Base-by-base conservation (phyloP, 306 rosid species). In the Prunus mira region DNA sequence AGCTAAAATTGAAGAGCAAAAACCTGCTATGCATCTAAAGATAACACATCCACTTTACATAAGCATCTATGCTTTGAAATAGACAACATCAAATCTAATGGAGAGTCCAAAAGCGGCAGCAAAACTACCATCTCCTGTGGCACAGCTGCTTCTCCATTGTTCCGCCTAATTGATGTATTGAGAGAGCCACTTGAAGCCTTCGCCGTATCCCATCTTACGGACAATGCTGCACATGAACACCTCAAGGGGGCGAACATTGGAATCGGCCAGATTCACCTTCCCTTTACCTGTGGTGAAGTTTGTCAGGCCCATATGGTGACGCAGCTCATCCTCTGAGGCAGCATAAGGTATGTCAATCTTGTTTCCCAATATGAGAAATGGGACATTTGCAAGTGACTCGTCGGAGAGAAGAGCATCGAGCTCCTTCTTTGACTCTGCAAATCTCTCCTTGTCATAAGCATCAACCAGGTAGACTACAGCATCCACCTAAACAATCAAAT, bases 161-260 rank as follows among this genome's bases (percentile, higher is more conserved):
- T 58, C 67, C 65, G 45, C 77, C 88, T 88, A 90, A 79, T 91
- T 84, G 76, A 91, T 89, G 85, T 91, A 91, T 81, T 91, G 97
- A 75, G 97, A 91, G 61, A 91, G 80, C 97, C 97, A 91, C 86
- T 83, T 82, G 66, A 91, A 91, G 78, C 97, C 97, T 65, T 91
- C 97, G 1, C 97, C 97, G 19, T 91, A 91, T 4, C 94, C 97
- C 97, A 91, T 91, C 84, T 91, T 91, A 76, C 94, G 94, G 64
- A 91, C 94, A 45, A 91, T 91, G 57, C 97, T 91, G 85, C 97
- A 91, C 97, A 91, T 91, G 83, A 89, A 91, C n/a, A 91, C 94
- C 80, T 91, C 94, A 20, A 91, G 71, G 54, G 94, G 94, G 14
- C 97, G 94, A 56, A 91, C 91, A 72, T 81, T 83, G 62, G 94